These are phyloP conservation scores for Plasmodiophora brassicae DNA, from an alignment of 208 protist species.

Conservation along the genomic window DNA sequence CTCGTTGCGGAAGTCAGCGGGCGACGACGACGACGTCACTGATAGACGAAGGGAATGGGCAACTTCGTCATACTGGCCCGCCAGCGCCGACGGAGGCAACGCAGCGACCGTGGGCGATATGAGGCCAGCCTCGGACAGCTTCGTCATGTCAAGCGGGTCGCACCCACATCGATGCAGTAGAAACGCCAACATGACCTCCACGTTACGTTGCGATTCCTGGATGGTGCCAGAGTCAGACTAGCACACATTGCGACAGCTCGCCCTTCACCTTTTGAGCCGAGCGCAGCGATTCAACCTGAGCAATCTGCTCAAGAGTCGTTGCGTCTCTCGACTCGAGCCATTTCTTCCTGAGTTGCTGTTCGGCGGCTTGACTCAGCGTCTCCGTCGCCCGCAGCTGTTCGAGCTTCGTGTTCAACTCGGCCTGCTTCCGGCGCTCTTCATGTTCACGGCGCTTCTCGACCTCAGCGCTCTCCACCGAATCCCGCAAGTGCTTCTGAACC, in stretches of 20 bases:
- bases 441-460: background rate
- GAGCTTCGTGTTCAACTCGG: background rate
- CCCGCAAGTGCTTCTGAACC: background rate
- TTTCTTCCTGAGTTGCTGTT: background rate
- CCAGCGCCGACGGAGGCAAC: background rate
- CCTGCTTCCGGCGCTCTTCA: background rate
- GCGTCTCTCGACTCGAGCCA: slow-evolving; percentile 4
- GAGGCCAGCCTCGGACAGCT: background rate
- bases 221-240: too few species aligned
- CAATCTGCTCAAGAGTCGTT: too few species aligned
- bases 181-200: background rate
- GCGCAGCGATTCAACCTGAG: too few species aligned
- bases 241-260: too few species aligned
- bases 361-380: background rate
- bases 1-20: too few species aligned
- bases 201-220: background rate
- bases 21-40: background rate
- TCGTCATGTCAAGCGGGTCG: too few species aligned
- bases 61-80: background rate
- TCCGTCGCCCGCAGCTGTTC: background rate
- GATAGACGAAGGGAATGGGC: background rate
- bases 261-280: too few species aligned
- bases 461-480: background rate
- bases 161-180: background rate
- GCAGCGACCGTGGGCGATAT: background rate